Conservation (phyloP, 192 early-diverging fungal genomes). For the Phycomyces blakesleeanus region DNA sequence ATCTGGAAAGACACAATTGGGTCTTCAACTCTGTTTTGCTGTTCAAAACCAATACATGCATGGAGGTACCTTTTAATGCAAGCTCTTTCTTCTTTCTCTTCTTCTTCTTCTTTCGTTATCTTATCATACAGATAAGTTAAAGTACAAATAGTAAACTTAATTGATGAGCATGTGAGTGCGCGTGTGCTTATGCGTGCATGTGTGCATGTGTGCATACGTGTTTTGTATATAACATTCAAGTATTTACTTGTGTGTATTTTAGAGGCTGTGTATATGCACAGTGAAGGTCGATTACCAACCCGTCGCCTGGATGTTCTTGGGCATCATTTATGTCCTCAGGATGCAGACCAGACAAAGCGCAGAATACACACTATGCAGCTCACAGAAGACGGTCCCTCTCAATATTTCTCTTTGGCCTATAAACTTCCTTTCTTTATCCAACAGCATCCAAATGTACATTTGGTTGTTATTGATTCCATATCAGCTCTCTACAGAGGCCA, state of each 20-base stretch:
- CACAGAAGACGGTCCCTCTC: slow-evolving; percentile 58
- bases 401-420: slow-evolving; percentile 68
- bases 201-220: too few relatives aligned
- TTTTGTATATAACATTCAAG: too few relatives aligned
- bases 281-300: slow-evolving; percentile 69
- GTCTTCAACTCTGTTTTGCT: slow-evolving; percentile 73
- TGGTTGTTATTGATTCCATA: slow-evolving; percentile 87
- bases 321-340: slow-evolving; percentile 10
- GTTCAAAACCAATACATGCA: slow-evolving; percentile 65
- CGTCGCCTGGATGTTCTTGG: slow-evolving; percentile 54
- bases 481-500: slow-evolving; percentile 68
- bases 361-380: slow-evolving; percentile 66
- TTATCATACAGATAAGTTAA: too few relatives aligned
- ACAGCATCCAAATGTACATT: slow-evolving; percentile 41
- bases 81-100: too few relatives aligned
- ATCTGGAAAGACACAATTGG: slow-evolving; percentile 84
- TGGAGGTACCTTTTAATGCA: slow-evolving; percentile 37
- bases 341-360: slow-evolving; percentile 7
- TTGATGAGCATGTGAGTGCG: too few relatives aligned
- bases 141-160: too few relatives aligned
- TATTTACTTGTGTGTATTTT: background rate
- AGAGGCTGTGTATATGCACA: slow-evolving; percentile 63
- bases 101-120: too few relatives aligned
- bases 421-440: slow-evolving; percentile 64
- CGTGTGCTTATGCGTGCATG: too few relatives aligned